Conservation (phyloP, 2,329 filamentous ascomycete species). For the Beauveria australis region DNA sequence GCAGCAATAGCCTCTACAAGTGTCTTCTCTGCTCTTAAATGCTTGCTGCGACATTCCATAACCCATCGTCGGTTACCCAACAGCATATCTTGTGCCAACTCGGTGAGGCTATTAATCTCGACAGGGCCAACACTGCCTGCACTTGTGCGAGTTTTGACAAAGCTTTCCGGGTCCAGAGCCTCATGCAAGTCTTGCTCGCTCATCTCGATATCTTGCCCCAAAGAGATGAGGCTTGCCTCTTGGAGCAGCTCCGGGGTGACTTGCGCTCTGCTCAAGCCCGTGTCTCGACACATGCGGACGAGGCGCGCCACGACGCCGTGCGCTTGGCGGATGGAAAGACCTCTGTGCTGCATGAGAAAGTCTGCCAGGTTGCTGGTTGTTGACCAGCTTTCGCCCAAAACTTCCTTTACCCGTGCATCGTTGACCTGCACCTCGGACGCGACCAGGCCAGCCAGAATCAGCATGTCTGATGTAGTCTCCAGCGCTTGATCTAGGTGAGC, state of each 20-base stretch:
- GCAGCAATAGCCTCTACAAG: background rate
- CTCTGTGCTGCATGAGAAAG: slow-evolving; percentile 7
- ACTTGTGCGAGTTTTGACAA: slow-evolving; percentile 7
- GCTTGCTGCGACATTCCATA: background rate
- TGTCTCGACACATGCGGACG: slow-evolving; percentile 8
- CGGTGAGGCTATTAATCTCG: background rate
- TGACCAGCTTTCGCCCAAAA: slow-evolving; percentile 10
- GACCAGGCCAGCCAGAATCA: slow-evolving; percentile 8
- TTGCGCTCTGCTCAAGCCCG: background rate
- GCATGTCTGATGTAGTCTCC: slow-evolving; percentile 10
- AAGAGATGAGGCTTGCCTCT: slow-evolving; percentile 3
- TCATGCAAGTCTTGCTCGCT: slow-evolving; percentile 1
- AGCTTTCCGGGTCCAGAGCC: slow-evolving; percentile 8
- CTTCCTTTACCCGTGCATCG: background rate
- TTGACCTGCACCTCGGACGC: slow-evolving; percentile 10
- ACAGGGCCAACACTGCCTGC: slow-evolving; percentile 7
- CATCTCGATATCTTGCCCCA: slow-evolving; percentile 1
- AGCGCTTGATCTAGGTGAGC: slow-evolving; percentile 7
- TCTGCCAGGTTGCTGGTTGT: slow-evolving; percentile 12
- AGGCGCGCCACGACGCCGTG: slow-evolving; percentile 10
- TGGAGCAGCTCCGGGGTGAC: background rate
- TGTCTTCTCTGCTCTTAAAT: background rate
- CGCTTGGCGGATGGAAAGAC: slow-evolving; percentile 10
- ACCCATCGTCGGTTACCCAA: slow-evolving; percentile 4
- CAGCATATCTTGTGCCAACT: slow-evolving; percentile 1